Percentiles rank a stretch among this genome's conserved stretches.
These are phyloP conservation scores for Camellia japonica DNA, from an alignment of 148 eudicot genomes.

Conservation along the genomic window DNA sequence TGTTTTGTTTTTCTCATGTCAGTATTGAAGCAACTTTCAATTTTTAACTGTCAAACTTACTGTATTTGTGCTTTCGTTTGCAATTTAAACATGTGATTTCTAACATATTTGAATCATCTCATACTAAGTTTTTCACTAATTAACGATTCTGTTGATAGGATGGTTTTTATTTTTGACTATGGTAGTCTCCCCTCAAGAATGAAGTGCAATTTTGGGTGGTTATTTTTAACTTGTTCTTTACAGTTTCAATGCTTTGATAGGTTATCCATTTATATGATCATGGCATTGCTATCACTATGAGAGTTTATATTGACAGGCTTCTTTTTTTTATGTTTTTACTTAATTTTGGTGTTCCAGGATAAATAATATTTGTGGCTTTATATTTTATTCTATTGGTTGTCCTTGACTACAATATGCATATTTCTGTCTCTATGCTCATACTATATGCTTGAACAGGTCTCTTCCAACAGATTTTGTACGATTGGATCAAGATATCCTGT, in stretches of 20 bases:
- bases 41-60: background rate
- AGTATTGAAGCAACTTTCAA: background rate
- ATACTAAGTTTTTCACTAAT: background rate
- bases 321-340: background rate
- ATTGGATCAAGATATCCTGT: slow-evolving; percentile 89
- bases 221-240: background rate
- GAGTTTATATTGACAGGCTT: background rate
- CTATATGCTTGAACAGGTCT: slow-evolving; percentile 48
- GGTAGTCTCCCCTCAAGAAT: background rate
- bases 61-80: background rate
- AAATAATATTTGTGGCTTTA: background rate
- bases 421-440: slow-evolving; percentile 26
- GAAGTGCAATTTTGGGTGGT: background rate
- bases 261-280: background rate
- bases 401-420: background rate
- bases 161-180: background rate
- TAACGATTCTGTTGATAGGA: background rate
- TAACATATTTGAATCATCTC: slow-evolving; percentile 1
- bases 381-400: background rate
- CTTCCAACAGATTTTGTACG: slow-evolving; percentile 63
- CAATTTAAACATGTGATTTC: background rate
- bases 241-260: background rate
- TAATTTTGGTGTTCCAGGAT: background rate
- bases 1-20: background rate
- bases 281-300: too few relatives aligned